Conservation (phyloP, 2,329 filamentous ascomycete genomes). For the Fusarium sulawesiense region DNA sequence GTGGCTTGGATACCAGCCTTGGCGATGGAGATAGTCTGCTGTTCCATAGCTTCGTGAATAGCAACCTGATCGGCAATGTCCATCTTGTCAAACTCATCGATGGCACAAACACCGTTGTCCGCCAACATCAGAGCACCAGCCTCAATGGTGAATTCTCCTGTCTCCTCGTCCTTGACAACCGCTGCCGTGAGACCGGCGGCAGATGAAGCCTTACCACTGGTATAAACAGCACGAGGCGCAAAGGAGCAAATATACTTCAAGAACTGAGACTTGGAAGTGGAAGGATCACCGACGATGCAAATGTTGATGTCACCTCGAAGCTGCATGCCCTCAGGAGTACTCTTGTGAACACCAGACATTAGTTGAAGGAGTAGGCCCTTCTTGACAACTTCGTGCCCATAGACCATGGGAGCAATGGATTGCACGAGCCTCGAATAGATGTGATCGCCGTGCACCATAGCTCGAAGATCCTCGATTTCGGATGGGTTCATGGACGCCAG, state of each 20-base stretch:
- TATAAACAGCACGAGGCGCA: slow-evolving; percentile 96
- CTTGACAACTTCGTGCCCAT: slow-evolving; percentile 97
- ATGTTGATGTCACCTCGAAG: slow-evolving; percentile 98
- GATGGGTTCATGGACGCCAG: slow-evolving; percentile 84
- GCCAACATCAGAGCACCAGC: slow-evolving; percentile 97
- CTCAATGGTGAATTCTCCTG: slow-evolving; percentile 98
- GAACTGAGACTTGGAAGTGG: slow-evolving; percentile 97
- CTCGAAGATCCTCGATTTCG: slow-evolving; percentile 91
- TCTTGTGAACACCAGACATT: slow-evolving; percentile 94
- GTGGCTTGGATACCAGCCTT: slow-evolving; percentile 99
- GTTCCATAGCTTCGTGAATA: slow-evolving; percentile 99
- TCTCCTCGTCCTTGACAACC: slow-evolving; percentile 98
- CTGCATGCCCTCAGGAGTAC: slow-evolving; percentile 92
- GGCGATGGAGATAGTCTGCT: slow-evolving; percentile 98
- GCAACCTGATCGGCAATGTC: slow-evolving; percentile 96
- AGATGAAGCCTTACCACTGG: slow-evolving; percentile 96
- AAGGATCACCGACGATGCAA: slow-evolving; percentile 96
- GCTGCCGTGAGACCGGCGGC: slow-evolving; percentile 97
- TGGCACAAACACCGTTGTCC: slow-evolving; percentile 96
- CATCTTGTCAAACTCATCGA: slow-evolving; percentile 99
- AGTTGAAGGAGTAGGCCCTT: slow-evolving; percentile 94
- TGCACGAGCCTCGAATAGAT: slow-evolving; percentile 94
- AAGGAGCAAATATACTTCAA: slow-evolving; percentile 98
- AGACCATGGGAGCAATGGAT: slow-evolving; percentile 95
- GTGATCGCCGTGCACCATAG: slow-evolving; percentile 94